Evolutionary conservation across 331 rosid genomes (phyloP), one percentile per base, ranked within the genome.

Genomic region (Acacia concinna): DNA sequence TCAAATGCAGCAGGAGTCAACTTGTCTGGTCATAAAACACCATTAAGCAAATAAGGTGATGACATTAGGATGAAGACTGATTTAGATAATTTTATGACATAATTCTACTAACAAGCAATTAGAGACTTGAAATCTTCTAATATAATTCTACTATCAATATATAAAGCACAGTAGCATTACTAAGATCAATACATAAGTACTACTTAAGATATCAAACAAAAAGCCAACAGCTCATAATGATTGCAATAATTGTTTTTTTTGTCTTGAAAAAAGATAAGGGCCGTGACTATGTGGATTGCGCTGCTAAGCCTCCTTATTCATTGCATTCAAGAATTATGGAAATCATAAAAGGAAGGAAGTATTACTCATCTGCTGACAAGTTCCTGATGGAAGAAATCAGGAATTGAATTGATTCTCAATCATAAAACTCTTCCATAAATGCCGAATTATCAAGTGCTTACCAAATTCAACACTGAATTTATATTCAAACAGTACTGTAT

Each of bases 1-100:
- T 95, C 98, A 90, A 95, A 95, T 81, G 97, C 92, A 72, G 98
- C 87, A 47, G 98, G 98, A 76, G 89, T 85, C 96, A 95, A 54
- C 85, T 91, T 95, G 70, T 83, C 98, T 94, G 63, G 63, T 79
- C 77, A 75, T 63, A 47, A 64, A 75, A 67, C 68, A 75, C 44
- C 72, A 62, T 72, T 32, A 72, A 49, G 63, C 52, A 76, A 41
- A 71, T 59, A 60, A 80, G 69, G 77, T 56, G 32, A 84, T 73
- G 60, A 3, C 14, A 54, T 54, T 21, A 8, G 12, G 28, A 8
- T n/a, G 12, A 54, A n/a, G 28, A 54, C 62, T 54, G 12, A 54
- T 21, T 54, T 30, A 54, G 30, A 32, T 41, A 72, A 20, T n/a
- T 46, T 38, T 54, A 43, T 12, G 15, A 57, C 31, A 30, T 69